Percentiles rank a stretch among this genome's conserved stretches.
phyloP scores from a whole-genome alignment of 2,329 filamentous ascomycete genomes.

The Alternaria arborescens region DNA sequence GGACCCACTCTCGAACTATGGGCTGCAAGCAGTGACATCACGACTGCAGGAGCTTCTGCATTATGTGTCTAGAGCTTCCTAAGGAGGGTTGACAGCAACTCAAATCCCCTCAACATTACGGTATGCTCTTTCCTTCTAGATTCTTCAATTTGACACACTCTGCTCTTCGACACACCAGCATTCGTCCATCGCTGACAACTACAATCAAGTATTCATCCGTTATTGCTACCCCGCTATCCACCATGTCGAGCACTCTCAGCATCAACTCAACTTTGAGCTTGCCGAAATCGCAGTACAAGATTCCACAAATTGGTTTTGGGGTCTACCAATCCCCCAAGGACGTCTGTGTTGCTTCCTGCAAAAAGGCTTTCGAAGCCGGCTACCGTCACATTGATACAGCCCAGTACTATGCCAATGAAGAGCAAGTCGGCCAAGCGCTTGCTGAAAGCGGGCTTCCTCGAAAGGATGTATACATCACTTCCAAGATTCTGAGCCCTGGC shows the following conservation, averaged over 20 bases:
- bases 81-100: background rate
- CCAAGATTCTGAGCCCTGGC: constrained; percentile 69
- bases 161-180: background rate
- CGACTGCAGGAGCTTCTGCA: constrained; percentile 19
- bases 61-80: constrained; percentile 10
- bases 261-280: constrained; percentile 61
- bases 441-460: constrained; percentile 64
- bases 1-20: constrained; percentile 11
- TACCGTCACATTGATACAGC: constrained; percentile 74
- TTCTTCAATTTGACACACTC: constrained; percentile 6
- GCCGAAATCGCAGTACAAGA: constrained; percentile 59
- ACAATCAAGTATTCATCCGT: constrained; percentile 13
- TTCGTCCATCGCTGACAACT: constrained; percentile 12
- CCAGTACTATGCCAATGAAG: constrained; percentile 75
- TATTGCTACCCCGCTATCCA: constrained; percentile 19
- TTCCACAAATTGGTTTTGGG: constrained; percentile 75
- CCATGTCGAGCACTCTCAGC: constrained; percentile 42
- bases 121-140: constrained; percentile 21
- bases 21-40: constrained; percentile 28
- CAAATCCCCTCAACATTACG: background rate
- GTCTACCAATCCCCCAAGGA: constrained; percentile 69
- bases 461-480: constrained; percentile 72
- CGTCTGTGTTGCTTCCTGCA: constrained; percentile 66
- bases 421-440: constrained; percentile 71
- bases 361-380: constrained; percentile 64